Evolutionary conservation across 352 stramenopile genomes (phyloP).

Genomic region (Globisporangium polare): DNA sequence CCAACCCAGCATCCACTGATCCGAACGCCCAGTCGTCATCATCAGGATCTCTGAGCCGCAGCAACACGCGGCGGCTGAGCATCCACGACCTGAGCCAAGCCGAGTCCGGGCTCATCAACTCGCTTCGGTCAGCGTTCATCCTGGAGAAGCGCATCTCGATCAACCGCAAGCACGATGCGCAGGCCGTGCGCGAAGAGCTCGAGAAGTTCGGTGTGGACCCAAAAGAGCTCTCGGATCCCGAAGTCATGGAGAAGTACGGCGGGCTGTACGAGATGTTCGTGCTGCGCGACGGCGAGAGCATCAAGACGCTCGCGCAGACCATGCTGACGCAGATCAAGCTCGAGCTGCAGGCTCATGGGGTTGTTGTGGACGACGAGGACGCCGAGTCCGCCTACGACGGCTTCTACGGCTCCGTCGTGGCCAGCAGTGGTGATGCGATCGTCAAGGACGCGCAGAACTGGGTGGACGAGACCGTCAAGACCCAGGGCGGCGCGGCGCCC

Average conservation of each 20-base stretch:
- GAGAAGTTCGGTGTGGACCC: conserved; percentile 53
- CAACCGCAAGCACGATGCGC: conserved; percentile 34
- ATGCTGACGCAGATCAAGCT: conserved; percentile 69
- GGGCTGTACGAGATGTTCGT: conserved; percentile 63
- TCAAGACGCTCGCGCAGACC: conserved; percentile 45
- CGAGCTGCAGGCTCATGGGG: conserved; percentile 49
- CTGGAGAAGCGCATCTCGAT: conserved; percentile 73
- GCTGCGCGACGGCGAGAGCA: conserved; percentile 62
- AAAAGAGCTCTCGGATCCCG: conserved; percentile 10
- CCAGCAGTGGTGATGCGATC: conserved; percentile 46
- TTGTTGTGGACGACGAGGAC: conserved; percentile 52
- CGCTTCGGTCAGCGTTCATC: conserved; percentile 54
- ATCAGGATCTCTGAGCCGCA: conserved; percentile 8
- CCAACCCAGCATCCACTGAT: background rate
- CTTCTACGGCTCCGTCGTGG: conserved; percentile 54
- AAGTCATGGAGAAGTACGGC: conserved; percentile 39
- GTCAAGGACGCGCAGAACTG: conserved; percentile 65
- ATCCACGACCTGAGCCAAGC: conserved; percentile 56
- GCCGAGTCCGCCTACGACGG: conserved; percentile 60
- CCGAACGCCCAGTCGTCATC: background rate
- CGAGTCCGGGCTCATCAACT: conserved; percentile 49
- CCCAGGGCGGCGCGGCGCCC: conserved; percentile 24
- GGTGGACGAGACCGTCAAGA: conserved; percentile 45
- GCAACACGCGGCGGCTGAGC: conserved; percentile 24
- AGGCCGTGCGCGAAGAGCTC: conserved; percentile 40